Evolutionary conservation across 2,329 filamentous ascomycete species (phyloP), one percentile per base, ranked within the genome.

Genomic region (Madurella fahalii): DNA sequence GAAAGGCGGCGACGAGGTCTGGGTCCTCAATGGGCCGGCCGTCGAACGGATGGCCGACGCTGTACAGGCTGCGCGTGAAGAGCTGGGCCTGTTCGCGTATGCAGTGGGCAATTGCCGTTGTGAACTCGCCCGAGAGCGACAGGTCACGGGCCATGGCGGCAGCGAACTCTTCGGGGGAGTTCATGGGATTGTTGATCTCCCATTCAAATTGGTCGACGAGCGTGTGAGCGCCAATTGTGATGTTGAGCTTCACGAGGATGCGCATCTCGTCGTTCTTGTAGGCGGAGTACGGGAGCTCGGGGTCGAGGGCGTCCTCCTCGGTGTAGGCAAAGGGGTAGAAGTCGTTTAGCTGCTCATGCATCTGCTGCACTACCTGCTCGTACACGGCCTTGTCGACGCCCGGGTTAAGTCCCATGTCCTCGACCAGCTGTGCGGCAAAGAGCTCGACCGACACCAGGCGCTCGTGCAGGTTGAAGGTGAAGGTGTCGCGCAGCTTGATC

Each of bases 261-360:
- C 94, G 87, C 93, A 99, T 96, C 74, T 99, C 94, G 68, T 99
- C 94, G 68, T 99, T 96, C 72, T 97, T 97, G 76, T 96, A 96
- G 7, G 94, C 92, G 40, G 82, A 86, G 68, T 97, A 97, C 0
- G 93, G 92, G 12, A 95, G 78, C 67, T 94, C 87, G 1, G 91
- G 89, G 65, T 99, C 93, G 45, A 96, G 78, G 1, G 93, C 84
- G 64, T 96, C 90, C 64, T 97, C 93, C 63, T 95, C 87, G 47
- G 93, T 87, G 67, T 85, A 94, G 20, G 94, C 85, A 64, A 95
- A 90, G 5, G 94, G 94, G 68, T 95, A 96, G 69, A 90, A 97
- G 69, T 97, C 94, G 64, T 85, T 84, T 48, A 97, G 79, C 72
- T 97, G 94, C 63, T 97, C 94, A 59, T 87, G 83, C 60, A 99